A percentile compares a stretch with the other conserved stretches of the same genome.
Evolutionary conservation across 2,329 filamentous ascomycete species (phyloP).

Genomic region (Microcera coccophila): DNA sequence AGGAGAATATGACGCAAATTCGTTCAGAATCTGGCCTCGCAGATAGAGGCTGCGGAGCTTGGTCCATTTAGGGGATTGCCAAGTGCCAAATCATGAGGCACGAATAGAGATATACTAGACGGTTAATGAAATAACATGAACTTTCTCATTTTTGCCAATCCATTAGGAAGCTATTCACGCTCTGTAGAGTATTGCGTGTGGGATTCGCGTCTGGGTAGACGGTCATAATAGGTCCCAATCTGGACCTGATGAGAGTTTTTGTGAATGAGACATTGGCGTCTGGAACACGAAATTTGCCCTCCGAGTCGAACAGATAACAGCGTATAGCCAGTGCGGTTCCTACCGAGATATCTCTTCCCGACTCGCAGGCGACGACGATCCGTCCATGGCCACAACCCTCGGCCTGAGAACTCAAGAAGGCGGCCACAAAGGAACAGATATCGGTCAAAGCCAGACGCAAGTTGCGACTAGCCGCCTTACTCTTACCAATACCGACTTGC

Average conservation of each 20-base stretch:
- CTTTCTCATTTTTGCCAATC: conserved; percentile 38
- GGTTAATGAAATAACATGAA: conserved; percentile 18
- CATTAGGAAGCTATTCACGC: conserved; percentile 88
- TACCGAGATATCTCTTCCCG: conserved; percentile 75
- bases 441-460: conserved; percentile 67
- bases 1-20: background rate
- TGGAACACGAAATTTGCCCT: conserved; percentile 45
- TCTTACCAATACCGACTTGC: conserved; percentile 62
- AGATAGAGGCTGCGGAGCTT: background rate
- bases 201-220: conserved; percentile 77
- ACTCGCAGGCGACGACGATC: conserved; percentile 66
- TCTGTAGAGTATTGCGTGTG: conserved; percentile 79
- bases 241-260: conserved; percentile 73
- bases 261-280: conserved; percentile 44
- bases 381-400: conserved; percentile 8
- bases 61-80: conserved; percentile 1
- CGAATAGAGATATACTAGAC: conserved; percentile 15
- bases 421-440: conserved; percentile 54
- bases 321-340: conserved; percentile 72
- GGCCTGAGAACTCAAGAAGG: conserved; percentile 29
- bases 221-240: conserved; percentile 78
- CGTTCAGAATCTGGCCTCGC: background rate
- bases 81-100: conserved; percentile 4
- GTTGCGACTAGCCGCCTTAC: conserved; percentile 78
- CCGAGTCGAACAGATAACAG: conserved; percentile 67